A percentile compares a stretch with the other conserved stretches of the same genome.
These are phyloP conservation scores for Pseudogymnoascus verrucosus DNA, from an alignment of 2,329 filamentous ascomycete species.

Conservation along the genomic window DNA sequence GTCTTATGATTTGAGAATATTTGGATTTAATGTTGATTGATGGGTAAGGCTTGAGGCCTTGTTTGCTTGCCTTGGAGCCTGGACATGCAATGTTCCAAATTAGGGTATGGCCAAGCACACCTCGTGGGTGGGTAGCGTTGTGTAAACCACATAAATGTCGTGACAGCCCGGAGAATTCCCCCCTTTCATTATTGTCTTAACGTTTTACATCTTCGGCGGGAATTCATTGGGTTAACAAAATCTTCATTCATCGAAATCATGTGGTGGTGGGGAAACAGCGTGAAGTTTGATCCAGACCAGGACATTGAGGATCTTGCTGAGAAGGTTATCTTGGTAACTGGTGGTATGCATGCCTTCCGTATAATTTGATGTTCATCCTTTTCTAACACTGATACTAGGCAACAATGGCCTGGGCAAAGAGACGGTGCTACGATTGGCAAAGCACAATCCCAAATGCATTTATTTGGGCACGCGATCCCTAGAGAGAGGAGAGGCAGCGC, in stretches of 20 bases:
- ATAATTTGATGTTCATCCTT: not conserved
- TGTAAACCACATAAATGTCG: not conserved
- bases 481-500: constrained; percentile 29
- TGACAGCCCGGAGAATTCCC: not conserved
- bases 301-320: constrained; percentile 30
- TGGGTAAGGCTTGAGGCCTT: not conserved
- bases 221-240: not conserved
- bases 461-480: constrained; percentile 33
- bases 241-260: not conserved
- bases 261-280: not conserved
- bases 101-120: not conserved
- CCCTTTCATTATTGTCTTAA: not conserved
- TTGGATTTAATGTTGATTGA: not conserved
- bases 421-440: not conserved
- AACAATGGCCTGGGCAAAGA: constrained; percentile 5
- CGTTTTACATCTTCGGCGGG: not conserved
- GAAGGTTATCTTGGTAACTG: constrained; percentile 40
- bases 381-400: not conserved
- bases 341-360: constrained; percentile 27
- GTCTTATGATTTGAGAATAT: not conserved
- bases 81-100: not conserved
- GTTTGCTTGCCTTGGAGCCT: not conserved
- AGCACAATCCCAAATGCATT: constrained; percentile 16
- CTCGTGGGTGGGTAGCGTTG: too few species aligned
- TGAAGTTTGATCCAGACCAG: constrained; percentile 25